Base-by-base conservation (phyloP, 169 alveolate species). In the Condylostoma magnum region DNA sequence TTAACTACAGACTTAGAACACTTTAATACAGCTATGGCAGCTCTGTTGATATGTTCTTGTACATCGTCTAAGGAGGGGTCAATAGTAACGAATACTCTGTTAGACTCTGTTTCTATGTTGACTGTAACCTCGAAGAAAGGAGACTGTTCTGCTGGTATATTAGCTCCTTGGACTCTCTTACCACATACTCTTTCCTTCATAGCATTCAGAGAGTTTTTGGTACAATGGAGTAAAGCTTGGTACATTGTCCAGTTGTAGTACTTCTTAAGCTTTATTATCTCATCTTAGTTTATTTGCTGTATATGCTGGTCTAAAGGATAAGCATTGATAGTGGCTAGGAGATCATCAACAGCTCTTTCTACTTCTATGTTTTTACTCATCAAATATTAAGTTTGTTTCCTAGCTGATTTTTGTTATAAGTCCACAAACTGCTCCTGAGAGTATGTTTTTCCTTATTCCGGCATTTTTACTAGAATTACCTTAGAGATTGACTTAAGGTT, bases 181-280 rank as follows among this genome's bases (percentile, higher is more conserved):
- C 73, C 93, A 31, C 95, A 89, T 27, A 94, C 92, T 81, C 98
- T 83, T 73, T 88, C 93, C 60, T 93, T 94, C 92, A 94, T 85
- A 8, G 92, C 90, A 76, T 88, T 90, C 37, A 95, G 86, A 25
- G 97, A 92, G 76, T 91, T 85, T 85, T 91, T 86, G 22, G 99
- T 96, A 53, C 98, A 92, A 52, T 93, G 94, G 50, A 96, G 86
- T 67, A 96, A 80, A 55, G 97, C 96, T 80, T 94, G 94, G 89
- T 96, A 96, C 90, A 96, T 86, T 67, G 94, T 89, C 97, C 97
- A 95, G 80, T 93, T 93, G 85, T 94, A 96, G 84, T 96, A 96
- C 66, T 95, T 93, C 55, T 93, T 91, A 51, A 96, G 89, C 70
- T 93, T 92, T 55, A 87, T 81, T 65, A 94, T 92, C 65, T 95